Evolutionary conservation across 2,329 filamentous ascomycete species (phyloP), one percentile per base, ranked within the genome.

Genomic region (Chaetothyriales sp.): DNA sequence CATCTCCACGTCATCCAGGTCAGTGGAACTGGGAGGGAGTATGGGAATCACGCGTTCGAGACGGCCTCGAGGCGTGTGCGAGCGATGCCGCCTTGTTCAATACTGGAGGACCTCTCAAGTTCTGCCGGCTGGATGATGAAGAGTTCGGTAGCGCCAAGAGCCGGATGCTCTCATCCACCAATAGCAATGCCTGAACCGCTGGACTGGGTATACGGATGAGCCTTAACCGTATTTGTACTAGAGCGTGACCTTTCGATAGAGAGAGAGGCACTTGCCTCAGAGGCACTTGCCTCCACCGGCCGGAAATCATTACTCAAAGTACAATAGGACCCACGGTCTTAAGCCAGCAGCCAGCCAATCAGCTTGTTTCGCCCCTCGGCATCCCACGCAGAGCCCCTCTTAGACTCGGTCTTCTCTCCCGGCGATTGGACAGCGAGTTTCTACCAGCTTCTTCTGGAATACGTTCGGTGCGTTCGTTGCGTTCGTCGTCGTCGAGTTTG

Each of bases 1-100:
- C 57, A 32, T 58, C 60, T 18, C 55, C 57, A 1, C 57, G 54
- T 32, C 73, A 76, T 47, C 87, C 87, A 0, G 85, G 84, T 5
- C 84, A 94, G 60, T 96, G 90, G 90, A 94, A 94, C 63, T 96
- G 90, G 90, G 87, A 95, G 61, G 89, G 90, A 0, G 90, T 96
- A 0, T 98, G 90, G 90, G 86, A 93, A 64, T 83, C 89, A 57
- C 77, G 90, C 50, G 89, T 95, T 1, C 82, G 79, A 66, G 85
- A 83, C 65, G 84, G 84, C 18, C 78, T 95, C 44, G 77, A 82
- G 48, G 75, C 77, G 8, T 94, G 87, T 61, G 69, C 87, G 47
- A 85, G 86, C 1, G 90, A 96, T 58, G 72, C 80, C 1, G 81
- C 86, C 3, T 68, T 96, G 20, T 96, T 81, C 68, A 86, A 87